These are phyloP conservation scores for Cystoderma amianthinum DNA, from an alignment of 768 basidiomycete species.

Conservation along the genomic window DNA sequence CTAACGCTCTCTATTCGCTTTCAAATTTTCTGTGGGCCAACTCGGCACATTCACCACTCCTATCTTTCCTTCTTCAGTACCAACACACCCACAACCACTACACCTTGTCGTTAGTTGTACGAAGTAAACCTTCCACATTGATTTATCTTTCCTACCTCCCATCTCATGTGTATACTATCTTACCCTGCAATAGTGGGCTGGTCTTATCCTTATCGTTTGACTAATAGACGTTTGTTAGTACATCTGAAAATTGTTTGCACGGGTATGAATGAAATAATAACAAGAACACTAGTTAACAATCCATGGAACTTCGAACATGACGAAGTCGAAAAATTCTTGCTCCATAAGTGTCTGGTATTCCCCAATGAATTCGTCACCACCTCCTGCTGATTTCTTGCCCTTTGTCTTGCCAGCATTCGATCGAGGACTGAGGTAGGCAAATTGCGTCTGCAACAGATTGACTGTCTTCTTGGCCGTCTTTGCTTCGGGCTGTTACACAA, in stretches of 20 bases:
- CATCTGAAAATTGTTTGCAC: too few species aligned
- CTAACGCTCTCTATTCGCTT: too few species aligned
- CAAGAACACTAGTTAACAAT: conserved; percentile 60
- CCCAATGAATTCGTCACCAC: conserved; percentile 69
- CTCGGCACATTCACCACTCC: too few species aligned
- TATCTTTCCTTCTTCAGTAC: too few species aligned
- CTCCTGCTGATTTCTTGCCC: conserved; percentile 23
- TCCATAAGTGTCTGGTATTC: conserved; percentile 93
- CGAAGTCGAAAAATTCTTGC: conserved; percentile 94
- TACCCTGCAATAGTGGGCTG: conserved; percentile 47
- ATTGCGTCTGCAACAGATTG: conserved; percentile 64
- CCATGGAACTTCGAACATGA: conserved; percentile 91
- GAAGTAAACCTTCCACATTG: too few species aligned
- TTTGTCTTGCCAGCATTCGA: conserved; percentile 45
- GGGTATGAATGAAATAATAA: too few species aligned
- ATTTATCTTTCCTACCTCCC: conserved; percentile 16
- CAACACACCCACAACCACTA: too few species aligned
- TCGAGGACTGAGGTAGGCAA: conserved; percentile 73
- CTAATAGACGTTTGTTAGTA: conserved; percentile 42
- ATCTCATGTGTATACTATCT: conserved; percentile 33
- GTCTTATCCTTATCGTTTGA: conserved; percentile 55
- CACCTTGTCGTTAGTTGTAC: too few species aligned
- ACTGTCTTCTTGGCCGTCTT: conserved; percentile 80
- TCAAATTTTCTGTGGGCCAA: too few species aligned
- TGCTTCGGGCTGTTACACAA: conserved; percentile 63